Evolutionary conservation across 352 stramenopile species (phyloP).

Genomic region (Phytophthora pisi): DNA sequence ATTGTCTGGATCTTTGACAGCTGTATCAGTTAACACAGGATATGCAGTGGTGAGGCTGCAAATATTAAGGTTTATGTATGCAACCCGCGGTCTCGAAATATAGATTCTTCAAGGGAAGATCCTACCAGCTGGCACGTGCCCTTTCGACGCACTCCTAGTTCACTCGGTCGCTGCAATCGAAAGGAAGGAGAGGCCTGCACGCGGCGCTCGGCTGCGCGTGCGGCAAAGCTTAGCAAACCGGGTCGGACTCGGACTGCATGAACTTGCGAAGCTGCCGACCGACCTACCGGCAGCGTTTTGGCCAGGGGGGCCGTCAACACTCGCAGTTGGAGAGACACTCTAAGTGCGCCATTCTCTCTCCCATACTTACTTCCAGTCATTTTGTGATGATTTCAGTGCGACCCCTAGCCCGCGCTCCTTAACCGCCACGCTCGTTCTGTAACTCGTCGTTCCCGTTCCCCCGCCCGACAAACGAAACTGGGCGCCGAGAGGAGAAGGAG

Average conservation of each 20-base stretch:
- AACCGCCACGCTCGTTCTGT: conserved; percentile 5
- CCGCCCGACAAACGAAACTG: conserved; percentile 26
- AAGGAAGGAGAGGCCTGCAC: neutral
- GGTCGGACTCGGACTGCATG: neutral
- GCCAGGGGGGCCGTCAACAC: neutral
- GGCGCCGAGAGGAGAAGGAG: conserved; percentile 5
- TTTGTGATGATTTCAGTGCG: conserved; percentile 30
- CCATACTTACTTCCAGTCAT: conserved; percentile 19
- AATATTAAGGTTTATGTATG: neutral
- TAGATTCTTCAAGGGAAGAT: neutral
- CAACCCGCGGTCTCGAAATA: neutral
- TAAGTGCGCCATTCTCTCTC: conserved; percentile 15
- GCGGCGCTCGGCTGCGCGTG: neutral
- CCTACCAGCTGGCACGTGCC: neutral
- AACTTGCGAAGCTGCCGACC: neutral
- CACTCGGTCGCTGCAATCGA: neutral
- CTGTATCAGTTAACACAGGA: neutral
- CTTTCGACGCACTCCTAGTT: neutral
- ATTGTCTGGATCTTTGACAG: neutral
- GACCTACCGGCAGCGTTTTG: neutral
- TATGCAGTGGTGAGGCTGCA: neutral
- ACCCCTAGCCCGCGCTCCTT: conserved; percentile 19
- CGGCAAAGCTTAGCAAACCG: neutral
- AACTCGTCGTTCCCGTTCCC: conserved; percentile 5
- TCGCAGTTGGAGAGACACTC: conserved; percentile 8